Conservation (phyloP, 331 rosid genomes). For the Dryas integrifolia region DNA sequence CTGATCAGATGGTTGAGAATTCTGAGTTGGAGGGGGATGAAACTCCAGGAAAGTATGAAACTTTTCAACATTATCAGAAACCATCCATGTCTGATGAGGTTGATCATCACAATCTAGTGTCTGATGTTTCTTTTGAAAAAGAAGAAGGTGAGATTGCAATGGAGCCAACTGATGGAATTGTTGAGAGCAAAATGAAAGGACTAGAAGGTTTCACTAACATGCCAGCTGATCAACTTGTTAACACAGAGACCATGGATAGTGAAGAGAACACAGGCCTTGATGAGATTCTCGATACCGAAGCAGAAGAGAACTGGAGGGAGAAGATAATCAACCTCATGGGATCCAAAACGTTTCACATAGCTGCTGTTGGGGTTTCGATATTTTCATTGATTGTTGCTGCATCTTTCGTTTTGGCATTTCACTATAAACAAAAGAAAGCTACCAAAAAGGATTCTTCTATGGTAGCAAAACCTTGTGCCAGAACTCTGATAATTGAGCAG, state of each 20-base stretch:
- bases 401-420: slow-evolving; percentile 12
- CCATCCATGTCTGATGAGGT: slow-evolving; percentile 8
- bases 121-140: slow-evolving; percentile 1
- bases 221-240: slow-evolving; percentile 5
- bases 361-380: slow-evolving; percentile 23
- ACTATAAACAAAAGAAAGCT: slow-evolving; percentile 12
- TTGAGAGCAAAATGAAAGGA: slow-evolving; percentile 16
- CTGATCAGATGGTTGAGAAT: slow-evolving; percentile 5
- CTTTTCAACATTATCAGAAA: not conserved
- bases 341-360: slow-evolving; percentile 5
- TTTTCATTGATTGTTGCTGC: slow-evolving; percentile 16
- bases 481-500: slow-evolving; percentile 18
- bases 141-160: slow-evolving; percentile 8
- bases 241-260: not conserved
- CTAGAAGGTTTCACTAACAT: not conserved
- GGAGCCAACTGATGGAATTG: slow-evolving; percentile 14
- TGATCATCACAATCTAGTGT: not conserved
- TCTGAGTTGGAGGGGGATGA: not conserved
- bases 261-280: not conserved
- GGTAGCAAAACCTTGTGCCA: slow-evolving; percentile 18
- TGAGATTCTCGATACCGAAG: not conserved
- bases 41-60: slow-evolving; percentile 17
- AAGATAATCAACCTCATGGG: slow-evolving; percentile 18
- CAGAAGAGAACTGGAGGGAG: slow-evolving; percentile 16
- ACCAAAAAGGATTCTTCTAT: slow-evolving; percentile 12